Conservation (phyloP, 495 filamentous ascomycete species). For the Copromyces sp. region DNA sequence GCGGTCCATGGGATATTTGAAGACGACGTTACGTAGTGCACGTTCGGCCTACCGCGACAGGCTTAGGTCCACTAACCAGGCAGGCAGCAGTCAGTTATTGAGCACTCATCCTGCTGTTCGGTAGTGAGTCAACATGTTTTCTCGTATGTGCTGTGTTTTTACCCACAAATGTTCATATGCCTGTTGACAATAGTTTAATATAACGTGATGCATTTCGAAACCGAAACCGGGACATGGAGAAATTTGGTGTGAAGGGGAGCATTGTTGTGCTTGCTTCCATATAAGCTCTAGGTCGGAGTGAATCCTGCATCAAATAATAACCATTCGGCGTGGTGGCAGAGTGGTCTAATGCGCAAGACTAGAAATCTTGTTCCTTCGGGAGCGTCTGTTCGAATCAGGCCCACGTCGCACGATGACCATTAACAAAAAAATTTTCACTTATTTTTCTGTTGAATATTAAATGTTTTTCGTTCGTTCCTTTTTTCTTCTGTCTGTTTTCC, state of each 20-base stretch:
- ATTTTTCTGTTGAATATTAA: not conserved
- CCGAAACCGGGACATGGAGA: not conserved
- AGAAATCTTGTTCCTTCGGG: not conserved
- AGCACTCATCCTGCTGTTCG: not conserved
- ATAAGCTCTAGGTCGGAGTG: not conserved
- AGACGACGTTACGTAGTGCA: too few relatives aligned
- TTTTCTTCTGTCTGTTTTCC: not conserved
- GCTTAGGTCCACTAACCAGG: not conserved
- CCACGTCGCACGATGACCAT: not conserved
- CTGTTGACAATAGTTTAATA: not conserved
- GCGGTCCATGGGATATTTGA: too few relatives aligned
- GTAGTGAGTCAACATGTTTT: not conserved
- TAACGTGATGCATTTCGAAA: not conserved
- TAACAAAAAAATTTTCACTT: not conserved
- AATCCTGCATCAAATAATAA: not conserved
- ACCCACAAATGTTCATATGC: not conserved
- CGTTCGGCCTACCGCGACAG: too few relatives aligned
- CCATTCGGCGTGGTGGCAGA: not conserved
- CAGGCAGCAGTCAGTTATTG: not conserved
- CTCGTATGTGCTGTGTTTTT: not conserved
- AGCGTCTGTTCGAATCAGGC: not conserved
- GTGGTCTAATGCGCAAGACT: not conserved
- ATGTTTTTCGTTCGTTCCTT: not conserved
- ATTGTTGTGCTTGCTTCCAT: not conserved
- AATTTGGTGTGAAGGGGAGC: not conserved